These are phyloP conservation scores for Linanthus parryae DNA, from an alignment of 148 eudicot genomes.

Conservation along the genomic window DNA sequence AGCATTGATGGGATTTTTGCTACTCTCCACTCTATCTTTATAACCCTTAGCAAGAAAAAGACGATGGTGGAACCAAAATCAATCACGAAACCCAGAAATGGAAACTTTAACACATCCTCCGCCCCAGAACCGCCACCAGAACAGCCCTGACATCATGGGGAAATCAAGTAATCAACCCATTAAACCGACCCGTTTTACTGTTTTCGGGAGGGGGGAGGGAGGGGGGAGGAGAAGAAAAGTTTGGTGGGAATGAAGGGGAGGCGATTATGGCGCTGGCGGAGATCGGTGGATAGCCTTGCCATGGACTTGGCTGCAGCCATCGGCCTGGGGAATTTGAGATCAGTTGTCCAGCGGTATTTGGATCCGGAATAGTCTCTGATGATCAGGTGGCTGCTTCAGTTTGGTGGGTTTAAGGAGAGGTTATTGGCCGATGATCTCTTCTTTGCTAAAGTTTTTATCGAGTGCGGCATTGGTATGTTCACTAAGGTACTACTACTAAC, in stretches of 20 bases:
- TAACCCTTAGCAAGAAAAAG: too few species aligned
- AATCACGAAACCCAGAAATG: too few species aligned
- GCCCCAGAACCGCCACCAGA: slow-evolving; percentile 9
- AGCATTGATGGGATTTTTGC: too few species aligned
- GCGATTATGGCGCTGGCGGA: slow-evolving; percentile 57
- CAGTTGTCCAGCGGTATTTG: slow-evolving; percentile 46
- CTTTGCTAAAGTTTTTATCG: slow-evolving; percentile 62
- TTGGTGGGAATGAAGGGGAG: slow-evolving; percentile 40
- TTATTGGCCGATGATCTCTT: slow-evolving; percentile 88
- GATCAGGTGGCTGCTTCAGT: slow-evolving; percentile 60
- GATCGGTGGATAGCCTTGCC: slow-evolving; percentile 58
- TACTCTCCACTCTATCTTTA: too few species aligned
- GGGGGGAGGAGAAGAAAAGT: slow-evolving; percentile 11
- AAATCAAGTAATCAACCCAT: background rate
- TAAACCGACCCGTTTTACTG: background rate
- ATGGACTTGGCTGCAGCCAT: slow-evolving; percentile 66
- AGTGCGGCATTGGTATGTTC: slow-evolving; percentile 75
- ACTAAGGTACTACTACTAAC: slow-evolving; percentile 42
- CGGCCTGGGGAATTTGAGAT: slow-evolving; percentile 48
- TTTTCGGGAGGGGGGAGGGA: slow-evolving; percentile 14
- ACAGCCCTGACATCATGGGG: background rate
- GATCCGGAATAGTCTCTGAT: slow-evolving; percentile 52
- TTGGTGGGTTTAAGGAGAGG: slow-evolving; percentile 69
- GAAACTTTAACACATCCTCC: too few species aligned
- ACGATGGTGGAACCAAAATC: too few species aligned